A percentile compares a stretch with the other conserved stretches of the same genome.
Evolutionary conservation across 2,329 filamentous ascomycete species (phyloP).

Genomic region (Penicillium brevicompactum): DNA sequence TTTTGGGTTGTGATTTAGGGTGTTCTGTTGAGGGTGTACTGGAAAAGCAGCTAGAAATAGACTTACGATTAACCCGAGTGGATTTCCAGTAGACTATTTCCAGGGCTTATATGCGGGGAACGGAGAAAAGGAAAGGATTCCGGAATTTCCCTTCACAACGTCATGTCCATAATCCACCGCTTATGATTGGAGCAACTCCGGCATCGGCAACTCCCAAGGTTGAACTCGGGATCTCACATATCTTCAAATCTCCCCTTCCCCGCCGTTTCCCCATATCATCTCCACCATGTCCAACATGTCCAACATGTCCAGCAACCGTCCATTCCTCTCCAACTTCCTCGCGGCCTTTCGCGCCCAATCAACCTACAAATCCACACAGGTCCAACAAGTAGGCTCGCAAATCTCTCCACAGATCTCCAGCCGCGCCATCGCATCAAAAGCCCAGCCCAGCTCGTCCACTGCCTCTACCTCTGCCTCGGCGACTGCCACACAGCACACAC

Average conservation of each 20-base stretch:
- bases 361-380: constrained; percentile 56
- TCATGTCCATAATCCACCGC: constrained; percentile 21
- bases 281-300: background rate
- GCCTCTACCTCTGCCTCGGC: constrained; percentile 32
- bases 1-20: constrained; percentile 27
- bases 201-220: constrained; percentile 6
- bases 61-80: constrained; percentile 7
- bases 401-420: constrained; percentile 42
- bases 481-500: constrained; percentile 5
- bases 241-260: background rate
- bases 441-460: constrained; percentile 31
- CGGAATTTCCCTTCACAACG: constrained; percentile 22
- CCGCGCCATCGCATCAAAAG: constrained; percentile 53
- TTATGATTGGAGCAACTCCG: constrained; percentile 20
- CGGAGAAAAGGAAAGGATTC: constrained; percentile 5
- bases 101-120: background rate
- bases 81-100: background rate
- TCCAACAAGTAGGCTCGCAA: constrained; percentile 34
- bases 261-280: background rate
- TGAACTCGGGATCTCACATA: constrained; percentile 15
- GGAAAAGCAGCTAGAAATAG: constrained; percentile 32
- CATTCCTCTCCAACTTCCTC: constrained; percentile 68
- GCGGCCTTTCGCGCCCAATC: constrained; percentile 68
- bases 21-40: constrained; percentile 19
- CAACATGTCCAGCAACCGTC: constrained; percentile 65